Conservation (phyloP, 768 basidiomycete genomes). For the Megacollybia marginata region DNA sequence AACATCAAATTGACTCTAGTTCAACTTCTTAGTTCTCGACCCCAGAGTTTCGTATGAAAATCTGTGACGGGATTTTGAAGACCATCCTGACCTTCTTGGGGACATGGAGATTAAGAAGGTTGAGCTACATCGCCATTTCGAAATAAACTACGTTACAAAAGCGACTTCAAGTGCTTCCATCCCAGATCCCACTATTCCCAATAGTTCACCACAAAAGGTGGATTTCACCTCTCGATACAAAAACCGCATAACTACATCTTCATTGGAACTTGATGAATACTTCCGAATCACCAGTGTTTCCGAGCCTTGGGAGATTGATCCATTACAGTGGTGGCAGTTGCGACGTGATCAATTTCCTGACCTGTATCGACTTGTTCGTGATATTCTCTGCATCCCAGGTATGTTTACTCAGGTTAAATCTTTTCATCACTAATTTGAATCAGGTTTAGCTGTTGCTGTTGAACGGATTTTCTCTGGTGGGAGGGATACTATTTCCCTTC, state of each 20-base stretch:
- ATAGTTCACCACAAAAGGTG: slow-evolving; percentile 1
- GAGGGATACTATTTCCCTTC: slow-evolving; percentile 9
- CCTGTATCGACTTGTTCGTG: slow-evolving; percentile 3
- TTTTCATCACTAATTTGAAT: too few species aligned
- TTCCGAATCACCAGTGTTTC: slow-evolving; percentile 1
- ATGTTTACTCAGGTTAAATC: not conserved
- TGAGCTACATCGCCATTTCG: too few species aligned
- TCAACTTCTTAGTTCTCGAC: too few species aligned
- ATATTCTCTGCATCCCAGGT: slow-evolving; percentile 4
- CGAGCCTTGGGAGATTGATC: slow-evolving; percentile 1
- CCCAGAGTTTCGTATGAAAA: too few species aligned
- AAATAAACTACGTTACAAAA: too few species aligned
- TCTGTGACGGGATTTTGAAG: too few species aligned
- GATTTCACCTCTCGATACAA: not conserved
- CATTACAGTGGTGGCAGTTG: slow-evolving; percentile 6
- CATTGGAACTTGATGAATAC: not conserved
- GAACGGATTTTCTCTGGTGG: too few species aligned
- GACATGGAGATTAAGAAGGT: too few species aligned
- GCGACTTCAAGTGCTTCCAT: too few species aligned
- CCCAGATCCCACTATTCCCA: too few species aligned
- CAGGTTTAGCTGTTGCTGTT: slow-evolving; percentile 11
- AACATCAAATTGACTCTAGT: too few species aligned
- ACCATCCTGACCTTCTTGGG: too few species aligned
- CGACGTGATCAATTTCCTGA: slow-evolving; percentile 4
- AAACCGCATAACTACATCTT: not conserved